Conservation (phyloP, 768 basidiomycete species). For the Rhizopogon roseolus region DNA sequence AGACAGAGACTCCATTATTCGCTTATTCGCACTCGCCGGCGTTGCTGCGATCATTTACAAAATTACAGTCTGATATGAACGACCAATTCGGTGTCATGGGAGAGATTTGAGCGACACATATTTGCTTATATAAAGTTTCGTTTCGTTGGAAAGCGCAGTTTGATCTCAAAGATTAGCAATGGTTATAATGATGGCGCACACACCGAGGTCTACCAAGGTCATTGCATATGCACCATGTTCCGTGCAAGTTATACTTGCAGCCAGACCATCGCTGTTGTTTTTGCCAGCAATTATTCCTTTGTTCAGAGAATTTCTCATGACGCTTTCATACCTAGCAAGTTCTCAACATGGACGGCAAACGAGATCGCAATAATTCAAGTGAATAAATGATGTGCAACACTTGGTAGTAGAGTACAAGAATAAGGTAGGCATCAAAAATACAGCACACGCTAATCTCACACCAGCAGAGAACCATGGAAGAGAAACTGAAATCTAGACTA, state of each 20-base stretch:
- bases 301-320: too few relatives aligned
- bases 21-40: neutral
- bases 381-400: neutral
- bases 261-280: neutral
- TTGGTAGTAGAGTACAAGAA: slow-evolving; percentile 1
- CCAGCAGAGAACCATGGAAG: neutral
- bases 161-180: too few relatives aligned
- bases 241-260: too few relatives aligned
- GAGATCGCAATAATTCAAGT: neutral
- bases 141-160: slow-evolving; percentile 15
- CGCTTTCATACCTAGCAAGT: too few relatives aligned
- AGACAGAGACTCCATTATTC: slow-evolving; percentile 15
- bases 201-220: too few relatives aligned
- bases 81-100: slow-evolving; percentile 28
- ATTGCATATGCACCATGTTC: too few relatives aligned
- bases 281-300: too few relatives aligned
- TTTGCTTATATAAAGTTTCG: slow-evolving; percentile 26
- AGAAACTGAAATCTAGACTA: neutral
- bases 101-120: slow-evolving; percentile 30
- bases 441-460: neutral
- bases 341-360: too few relatives aligned
- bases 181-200: too few relatives aligned
- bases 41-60: slow-evolving; percentile 22
- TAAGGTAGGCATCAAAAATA: slow-evolving; percentile 4
- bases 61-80: slow-evolving; percentile 18